phyloP scores from a whole-genome alignment of 148 eudicot species.

The Polygonum maritimum region DNA sequence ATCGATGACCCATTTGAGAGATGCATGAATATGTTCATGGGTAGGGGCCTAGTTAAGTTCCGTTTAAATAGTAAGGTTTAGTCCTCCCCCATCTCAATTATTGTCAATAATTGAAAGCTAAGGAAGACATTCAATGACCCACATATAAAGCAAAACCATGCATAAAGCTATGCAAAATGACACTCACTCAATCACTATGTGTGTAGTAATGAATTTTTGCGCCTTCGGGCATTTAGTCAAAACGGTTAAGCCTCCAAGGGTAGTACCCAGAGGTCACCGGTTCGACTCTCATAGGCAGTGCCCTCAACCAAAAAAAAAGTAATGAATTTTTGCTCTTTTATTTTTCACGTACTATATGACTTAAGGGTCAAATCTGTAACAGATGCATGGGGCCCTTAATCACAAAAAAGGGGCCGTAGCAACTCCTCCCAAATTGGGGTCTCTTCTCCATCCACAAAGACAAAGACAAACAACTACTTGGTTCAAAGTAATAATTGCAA shows the following conservation, averaged over 20 bases:
- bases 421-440: neutral
- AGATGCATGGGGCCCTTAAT: neutral
- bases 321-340: too few species aligned
- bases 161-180: neutral
- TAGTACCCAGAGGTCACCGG: too few species aligned
- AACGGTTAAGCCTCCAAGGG: too few species aligned
- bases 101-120: neutral
- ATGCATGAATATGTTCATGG: neutral
- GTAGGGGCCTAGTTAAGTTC: conserved; percentile 2
- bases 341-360: too few species aligned
- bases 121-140: neutral
- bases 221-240: too few species aligned
- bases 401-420: neutral
- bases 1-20: neutral
- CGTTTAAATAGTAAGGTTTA: neutral
- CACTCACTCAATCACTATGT: too few species aligned
- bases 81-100: neutral
- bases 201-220: too few species aligned
- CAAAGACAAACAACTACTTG: neutral
- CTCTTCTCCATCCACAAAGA: neutral
- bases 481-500: neutral
- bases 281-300: too few species aligned
- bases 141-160: neutral
- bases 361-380: neutral
- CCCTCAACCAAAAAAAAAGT: too few species aligned